Conservation (phyloP, 2,329 filamentous ascomycete genomes). For the Colletotrichum godetiae region DNA sequence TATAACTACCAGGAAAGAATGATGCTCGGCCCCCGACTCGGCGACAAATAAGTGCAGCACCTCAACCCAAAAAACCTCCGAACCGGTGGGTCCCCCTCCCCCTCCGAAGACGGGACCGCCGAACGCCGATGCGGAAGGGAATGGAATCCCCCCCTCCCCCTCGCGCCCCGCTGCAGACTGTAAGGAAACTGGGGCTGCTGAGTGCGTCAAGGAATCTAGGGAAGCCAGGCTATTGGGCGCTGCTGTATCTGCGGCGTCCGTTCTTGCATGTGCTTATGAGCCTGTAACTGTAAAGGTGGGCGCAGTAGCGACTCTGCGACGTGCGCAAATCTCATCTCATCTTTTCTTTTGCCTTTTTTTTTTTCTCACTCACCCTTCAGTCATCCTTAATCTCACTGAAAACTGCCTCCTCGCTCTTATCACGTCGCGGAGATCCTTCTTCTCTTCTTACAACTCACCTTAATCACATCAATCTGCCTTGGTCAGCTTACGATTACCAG, state of each 20-base stretch:
- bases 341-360: background rate
- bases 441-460: no score
- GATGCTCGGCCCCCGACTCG: background rate
- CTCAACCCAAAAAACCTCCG: background rate
- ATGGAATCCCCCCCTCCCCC: no score
- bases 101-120: constrained; percentile 7
- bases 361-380: background rate
- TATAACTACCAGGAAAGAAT: no score
- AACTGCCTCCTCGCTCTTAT: no score
- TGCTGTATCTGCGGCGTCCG: background rate
- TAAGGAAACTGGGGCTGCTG: no score
- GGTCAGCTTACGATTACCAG: no score
- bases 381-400: background rate
- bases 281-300: background rate
- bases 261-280: background rate
- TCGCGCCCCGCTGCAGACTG: background rate
- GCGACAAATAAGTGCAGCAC: background rate
- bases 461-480: no score
- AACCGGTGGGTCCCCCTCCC: background rate
- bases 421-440: background rate
- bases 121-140: constrained; percentile 28
- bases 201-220: background rate
- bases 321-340: background rate
- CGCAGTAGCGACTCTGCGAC: background rate
- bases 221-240: background rate